Percentiles rank a stretch among this genome's conserved stretches.
phyloP scores from a whole-genome alignment of 805 yeast species.

The Barnettozyma populi region DNA sequence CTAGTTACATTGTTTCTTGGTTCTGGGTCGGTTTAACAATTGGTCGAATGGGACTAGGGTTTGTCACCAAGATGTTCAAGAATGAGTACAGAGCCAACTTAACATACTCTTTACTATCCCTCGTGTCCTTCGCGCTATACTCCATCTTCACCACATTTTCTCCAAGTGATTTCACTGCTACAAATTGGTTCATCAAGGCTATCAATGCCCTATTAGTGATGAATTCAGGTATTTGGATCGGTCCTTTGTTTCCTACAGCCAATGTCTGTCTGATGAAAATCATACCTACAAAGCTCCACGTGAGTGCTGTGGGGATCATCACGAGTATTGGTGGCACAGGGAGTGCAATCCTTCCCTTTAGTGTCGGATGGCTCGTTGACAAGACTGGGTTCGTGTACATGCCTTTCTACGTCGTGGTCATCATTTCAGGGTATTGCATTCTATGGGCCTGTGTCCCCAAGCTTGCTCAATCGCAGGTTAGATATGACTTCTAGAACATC shows the following conservation, averaged over 20 bases:
- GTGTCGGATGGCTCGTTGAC: constrained; percentile 43
- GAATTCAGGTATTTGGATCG: constrained; percentile 53
- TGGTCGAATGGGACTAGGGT: constrained; percentile 57
- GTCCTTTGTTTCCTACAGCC: constrained; percentile 71
- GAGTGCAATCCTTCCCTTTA: constrained; percentile 67
- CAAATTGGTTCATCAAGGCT: background rate
- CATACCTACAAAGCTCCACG: constrained; percentile 54
- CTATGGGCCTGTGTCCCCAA: constrained; percentile 11
- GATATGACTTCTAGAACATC: constrained; percentile 8
- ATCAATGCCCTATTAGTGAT: constrained; percentile 22
- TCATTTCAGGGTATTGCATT: constrained; percentile 9
- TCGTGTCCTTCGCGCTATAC: constrained; percentile 24
- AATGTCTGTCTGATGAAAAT: constrained; percentile 58
- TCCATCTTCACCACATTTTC: constrained; percentile 11
- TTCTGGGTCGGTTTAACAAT: constrained; percentile 68
- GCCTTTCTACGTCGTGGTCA: constrained; percentile 18
- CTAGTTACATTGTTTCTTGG: constrained; percentile 63
- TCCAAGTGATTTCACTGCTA: constrained; percentile 34
- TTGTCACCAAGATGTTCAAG: constrained; percentile 42
- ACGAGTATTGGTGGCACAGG: constrained; percentile 83
- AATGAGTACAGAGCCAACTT: constrained; percentile 38
- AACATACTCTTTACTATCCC: constrained; percentile 31
- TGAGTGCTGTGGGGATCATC: constrained; percentile 66
- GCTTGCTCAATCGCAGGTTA: background rate
- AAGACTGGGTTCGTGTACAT: constrained; percentile 23